These are phyloP conservation scores for Scopulariopsis brevicaulis DNA, from an alignment of 2,329 filamentous ascomycete species.

Conservation along the genomic window DNA sequence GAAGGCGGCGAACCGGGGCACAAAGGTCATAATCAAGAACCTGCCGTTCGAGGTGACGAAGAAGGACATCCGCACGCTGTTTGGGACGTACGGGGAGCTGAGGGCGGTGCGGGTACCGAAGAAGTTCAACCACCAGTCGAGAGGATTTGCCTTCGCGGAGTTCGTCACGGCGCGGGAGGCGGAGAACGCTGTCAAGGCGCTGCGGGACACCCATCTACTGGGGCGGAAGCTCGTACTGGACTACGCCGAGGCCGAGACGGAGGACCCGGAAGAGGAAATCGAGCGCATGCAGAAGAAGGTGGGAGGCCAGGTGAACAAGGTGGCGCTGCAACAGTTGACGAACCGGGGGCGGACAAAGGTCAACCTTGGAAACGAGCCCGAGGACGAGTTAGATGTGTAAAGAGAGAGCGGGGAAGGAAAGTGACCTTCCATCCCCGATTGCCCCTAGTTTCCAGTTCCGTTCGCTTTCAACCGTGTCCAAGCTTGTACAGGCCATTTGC, in stretches of 20 bases:
- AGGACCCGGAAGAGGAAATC: conserved; percentile 93
- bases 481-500: background rate
- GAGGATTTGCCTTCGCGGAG: conserved; percentile 94
- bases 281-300: conserved; percentile 96
- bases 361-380: conserved; percentile 66
- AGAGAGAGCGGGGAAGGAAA: background rate
- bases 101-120: conserved; percentile 88
- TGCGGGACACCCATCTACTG: conserved; percentile 86
- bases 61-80: conserved; percentile 78
- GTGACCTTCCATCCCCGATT: background rate
- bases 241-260: conserved; percentile 77
- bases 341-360: conserved; percentile 79
- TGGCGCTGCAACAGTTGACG: conserved; percentile 80
- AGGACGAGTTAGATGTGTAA: conserved; percentile 23
- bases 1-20: conserved; percentile 64
- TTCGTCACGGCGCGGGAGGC: conserved; percentile 89
- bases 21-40: conserved; percentile 97
- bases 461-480: background rate
- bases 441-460: background rate
- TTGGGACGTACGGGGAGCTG: conserved; percentile 84
- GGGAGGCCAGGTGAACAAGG: conserved; percentile 78
- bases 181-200: conserved; percentile 76
- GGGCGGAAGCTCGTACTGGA: conserved; percentile 83
- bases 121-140: conserved; percentile 80
- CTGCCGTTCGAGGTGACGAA: conserved; percentile 91